Percentiles rank a stretch among this genome's conserved stretches.
Evolutionary conservation across 2,329 filamentous ascomycete genomes (phyloP).

Genomic region (Colletotrichum chlorophyti): DNA sequence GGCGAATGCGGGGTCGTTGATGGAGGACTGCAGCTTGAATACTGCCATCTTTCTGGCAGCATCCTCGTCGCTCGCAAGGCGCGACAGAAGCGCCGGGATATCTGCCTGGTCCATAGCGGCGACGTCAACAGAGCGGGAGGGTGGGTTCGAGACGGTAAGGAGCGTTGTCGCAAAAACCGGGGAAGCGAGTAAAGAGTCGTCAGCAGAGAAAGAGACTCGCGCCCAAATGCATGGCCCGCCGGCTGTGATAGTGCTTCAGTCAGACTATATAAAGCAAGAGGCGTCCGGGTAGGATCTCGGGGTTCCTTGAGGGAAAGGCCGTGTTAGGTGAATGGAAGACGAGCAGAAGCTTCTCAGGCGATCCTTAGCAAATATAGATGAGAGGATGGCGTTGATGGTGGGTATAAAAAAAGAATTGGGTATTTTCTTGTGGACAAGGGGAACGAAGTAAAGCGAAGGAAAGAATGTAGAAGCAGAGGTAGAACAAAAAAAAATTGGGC

Average conservation of each 20-base stretch:
- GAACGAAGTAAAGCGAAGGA: not conserved
- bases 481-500: constrained; percentile 14
- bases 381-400: constrained; percentile 6
- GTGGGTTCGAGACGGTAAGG: constrained; percentile 1
- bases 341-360: constrained; percentile 13
- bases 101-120: constrained; percentile 69
- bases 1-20: constrained; percentile 95
- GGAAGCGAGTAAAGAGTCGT: constrained; percentile 13
- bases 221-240: constrained; percentile 20
- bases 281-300: constrained; percentile 15
- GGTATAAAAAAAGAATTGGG: constrained; percentile 18
- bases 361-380: constrained; percentile 1
- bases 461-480: not conserved
- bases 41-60: constrained; percentile 97
- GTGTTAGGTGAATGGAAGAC: constrained; percentile 16
- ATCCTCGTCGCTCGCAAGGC: constrained; percentile 77
- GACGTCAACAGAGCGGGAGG: not conserved
- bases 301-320: constrained; percentile 9
- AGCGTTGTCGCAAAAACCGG: constrained; percentile 15
- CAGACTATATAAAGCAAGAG: constrained; percentile 10
- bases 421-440: not conserved
- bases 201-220: constrained; percentile 10
- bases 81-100: constrained; percentile 69
- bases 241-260: not conserved
- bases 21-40: constrained; percentile 94